phyloP scores from a whole-genome alignment of 108 stramenopile species.

The Seminavis robusta region DNA sequence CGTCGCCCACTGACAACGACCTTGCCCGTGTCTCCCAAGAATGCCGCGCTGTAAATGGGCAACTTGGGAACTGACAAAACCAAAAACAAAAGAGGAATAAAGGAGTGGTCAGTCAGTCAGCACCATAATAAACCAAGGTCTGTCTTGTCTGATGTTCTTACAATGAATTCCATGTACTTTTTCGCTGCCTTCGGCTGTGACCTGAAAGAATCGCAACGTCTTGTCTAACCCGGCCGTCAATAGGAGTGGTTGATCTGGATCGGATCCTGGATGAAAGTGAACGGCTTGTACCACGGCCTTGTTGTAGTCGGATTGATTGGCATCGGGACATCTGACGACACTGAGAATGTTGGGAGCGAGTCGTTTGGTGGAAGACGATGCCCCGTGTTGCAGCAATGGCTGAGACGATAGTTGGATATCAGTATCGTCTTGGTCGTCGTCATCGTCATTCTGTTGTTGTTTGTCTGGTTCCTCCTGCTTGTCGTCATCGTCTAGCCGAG shows the following conservation, averaged over 20 bases:
- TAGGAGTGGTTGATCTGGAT: slow-evolving; percentile 63
- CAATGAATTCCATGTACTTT: slow-evolving; percentile 91
- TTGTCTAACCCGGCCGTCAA: slow-evolving; percentile 91
- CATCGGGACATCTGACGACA: slow-evolving; percentile 76
- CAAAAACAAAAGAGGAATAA: background rate
- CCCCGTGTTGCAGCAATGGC: slow-evolving; percentile 18
- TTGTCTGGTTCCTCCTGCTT: background rate
- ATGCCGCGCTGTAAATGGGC: slow-evolving; percentile 86
- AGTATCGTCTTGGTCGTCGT: slow-evolving; percentile 19
- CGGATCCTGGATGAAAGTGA: slow-evolving; percentile 80
- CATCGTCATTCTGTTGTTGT: slow-evolving; percentile 22
- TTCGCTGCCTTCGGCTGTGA: slow-evolving; percentile 70
- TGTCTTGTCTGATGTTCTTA: slow-evolving; percentile 15
- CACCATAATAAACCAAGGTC: background rate
- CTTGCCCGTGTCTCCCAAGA: slow-evolving; percentile 66
- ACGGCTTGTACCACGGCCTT: slow-evolving; percentile 69
- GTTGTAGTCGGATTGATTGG: slow-evolving; percentile 76
- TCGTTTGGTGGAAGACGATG: slow-evolving; percentile 15
- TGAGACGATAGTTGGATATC: slow-evolving; percentile 24
- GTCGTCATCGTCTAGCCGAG: slow-evolving; percentile 14
- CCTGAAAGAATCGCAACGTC: slow-evolving; percentile 86
- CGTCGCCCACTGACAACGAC: slow-evolving; percentile 88
- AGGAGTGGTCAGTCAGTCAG: background rate
- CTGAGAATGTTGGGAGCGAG: slow-evolving; percentile 62
- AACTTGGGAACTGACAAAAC: slow-evolving; percentile 62